These are phyloP conservation scores for Pulicaria dysenterica DNA, from an alignment of 129 eudicot genomes.

Conservation along the genomic window DNA sequence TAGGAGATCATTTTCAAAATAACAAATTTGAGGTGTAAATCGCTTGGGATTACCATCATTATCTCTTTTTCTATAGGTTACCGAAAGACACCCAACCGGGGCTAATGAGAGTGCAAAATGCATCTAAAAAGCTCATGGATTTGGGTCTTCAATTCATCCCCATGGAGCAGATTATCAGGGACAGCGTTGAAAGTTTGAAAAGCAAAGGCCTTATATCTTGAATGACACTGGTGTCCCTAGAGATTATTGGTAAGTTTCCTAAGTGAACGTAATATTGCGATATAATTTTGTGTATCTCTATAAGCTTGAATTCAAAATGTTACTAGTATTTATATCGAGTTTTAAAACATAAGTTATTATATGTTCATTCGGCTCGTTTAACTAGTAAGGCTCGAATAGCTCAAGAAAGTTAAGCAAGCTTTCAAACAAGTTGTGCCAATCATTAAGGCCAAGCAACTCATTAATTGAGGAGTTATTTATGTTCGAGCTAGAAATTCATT, in stretches of 20 bases:
- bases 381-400: too few species aligned
- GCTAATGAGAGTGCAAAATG: slow-evolving; percentile 60
- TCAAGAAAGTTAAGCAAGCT: too few species aligned
- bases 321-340: too few species aligned
- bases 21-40: not conserved
- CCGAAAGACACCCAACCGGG: slow-evolving; percentile 90
- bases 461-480: too few species aligned
- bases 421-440: too few species aligned
- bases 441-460: too few species aligned
- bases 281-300: not conserved
- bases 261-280: not conserved
- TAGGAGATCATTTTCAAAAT: slow-evolving; percentile 5
- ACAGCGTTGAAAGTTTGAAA: slow-evolving; percentile 77
- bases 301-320: too few species aligned
- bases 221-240: slow-evolving; percentile 6
- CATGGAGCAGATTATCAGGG: slow-evolving; percentile 80
- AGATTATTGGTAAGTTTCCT: not conserved
- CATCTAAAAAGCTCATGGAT: slow-evolving; percentile 72
- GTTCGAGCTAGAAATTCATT: too few species aligned
- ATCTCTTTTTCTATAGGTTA: slow-evolving; percentile 43
- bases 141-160: slow-evolving; percentile 71
- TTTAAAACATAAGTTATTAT: too few species aligned
- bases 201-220: slow-evolving; percentile 71
- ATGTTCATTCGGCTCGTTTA: too few species aligned
- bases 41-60: not conserved